A percentile compares a stretch with the other conserved stretches of the same genome.
These are phyloP conservation scores for Aspergillus hortae DNA, from an alignment of 2,329 filamentous ascomycete species.

Conservation along the genomic window DNA sequence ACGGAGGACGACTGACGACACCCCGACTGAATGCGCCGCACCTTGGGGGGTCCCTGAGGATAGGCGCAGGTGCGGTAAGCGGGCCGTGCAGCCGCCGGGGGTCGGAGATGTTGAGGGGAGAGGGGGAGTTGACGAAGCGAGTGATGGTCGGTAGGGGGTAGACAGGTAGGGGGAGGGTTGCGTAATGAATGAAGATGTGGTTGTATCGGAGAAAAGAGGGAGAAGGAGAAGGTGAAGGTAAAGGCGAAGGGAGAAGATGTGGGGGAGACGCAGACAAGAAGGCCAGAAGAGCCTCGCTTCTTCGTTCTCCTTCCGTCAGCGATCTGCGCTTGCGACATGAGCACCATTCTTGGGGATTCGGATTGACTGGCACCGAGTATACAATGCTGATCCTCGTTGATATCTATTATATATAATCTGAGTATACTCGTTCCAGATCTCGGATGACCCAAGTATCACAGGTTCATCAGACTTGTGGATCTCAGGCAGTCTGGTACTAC, in stretches of 20 bases:
- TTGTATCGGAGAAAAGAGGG: background rate
- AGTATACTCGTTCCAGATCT: too few species aligned
- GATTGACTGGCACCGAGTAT: too few species aligned
- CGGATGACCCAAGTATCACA: too few species aligned
- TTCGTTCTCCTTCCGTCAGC: background rate
- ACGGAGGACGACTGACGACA: background rate
- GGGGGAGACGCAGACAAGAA: background rate
- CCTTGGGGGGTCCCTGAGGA: conserved; percentile 9
- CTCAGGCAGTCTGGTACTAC: too few species aligned
- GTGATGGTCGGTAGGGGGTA: too few species aligned
- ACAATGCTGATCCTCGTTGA: too few species aligned
- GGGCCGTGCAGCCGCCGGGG: background rate
- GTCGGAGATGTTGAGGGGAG: background rate
- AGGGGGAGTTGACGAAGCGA: background rate
- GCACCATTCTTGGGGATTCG: background rate
- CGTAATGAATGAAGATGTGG: background rate
- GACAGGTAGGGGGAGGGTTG: too few species aligned
- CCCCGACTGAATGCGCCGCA: conserved; percentile 12
- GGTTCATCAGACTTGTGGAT: too few species aligned
- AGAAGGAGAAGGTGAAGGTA: background rate
- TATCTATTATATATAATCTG: too few species aligned
- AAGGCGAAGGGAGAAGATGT: background rate
- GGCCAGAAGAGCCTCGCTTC: background rate
- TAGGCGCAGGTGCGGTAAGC: conserved; percentile 12
- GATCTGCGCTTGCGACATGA: background rate